A percentile compares a stretch with the other conserved stretches of the same genome.
Conservation (phyloP, 495 filamentous ascomycete genomes). For the Trichoderma gamsii region DNA sequence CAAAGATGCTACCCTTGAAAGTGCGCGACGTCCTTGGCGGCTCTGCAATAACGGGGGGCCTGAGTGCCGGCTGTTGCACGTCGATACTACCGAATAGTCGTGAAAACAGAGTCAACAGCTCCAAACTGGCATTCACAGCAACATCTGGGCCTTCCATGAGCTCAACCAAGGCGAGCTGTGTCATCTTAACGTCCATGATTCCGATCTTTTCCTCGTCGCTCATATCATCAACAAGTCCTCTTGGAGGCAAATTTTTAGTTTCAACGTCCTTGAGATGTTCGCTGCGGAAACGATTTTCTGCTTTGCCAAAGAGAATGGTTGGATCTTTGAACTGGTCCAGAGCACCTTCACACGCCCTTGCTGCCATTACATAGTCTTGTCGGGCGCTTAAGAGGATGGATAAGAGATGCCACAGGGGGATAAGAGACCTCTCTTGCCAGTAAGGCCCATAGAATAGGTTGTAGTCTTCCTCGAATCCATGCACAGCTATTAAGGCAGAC, state of each 20-base stretch:
- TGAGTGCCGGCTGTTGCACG: slow-evolving; percentile 32
- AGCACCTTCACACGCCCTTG: slow-evolving; percentile 76
- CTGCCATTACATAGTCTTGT: slow-evolving; percentile 75
- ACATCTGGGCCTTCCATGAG: slow-evolving; percentile 71
- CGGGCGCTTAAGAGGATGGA: slow-evolving; percentile 78
- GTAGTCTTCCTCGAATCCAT: slow-evolving; percentile 29
- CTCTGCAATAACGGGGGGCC: slow-evolving; percentile 28
- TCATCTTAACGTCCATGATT: slow-evolving; percentile 89
- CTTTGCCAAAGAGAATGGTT: slow-evolving; percentile 48
- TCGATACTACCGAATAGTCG: slow-evolving; percentile 59
- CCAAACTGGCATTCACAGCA: slow-evolving; percentile 76
- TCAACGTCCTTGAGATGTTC: slow-evolving; percentile 49
- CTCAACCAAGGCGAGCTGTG: slow-evolving; percentile 79
- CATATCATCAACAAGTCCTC: slow-evolving; percentile 63
- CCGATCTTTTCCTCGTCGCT: slow-evolving; percentile 70
- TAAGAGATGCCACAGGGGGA: slow-evolving; percentile 80
- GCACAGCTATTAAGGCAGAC: slow-evolving; percentile 45
- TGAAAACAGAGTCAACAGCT: slow-evolving; percentile 75
- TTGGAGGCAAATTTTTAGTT: slow-evolving; percentile 22
- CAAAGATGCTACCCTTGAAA: slow-evolving; percentile 69
- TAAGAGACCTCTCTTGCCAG: slow-evolving; percentile 50
- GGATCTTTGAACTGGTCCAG: slow-evolving; percentile 75
- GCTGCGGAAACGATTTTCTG: slow-evolving; percentile 41
- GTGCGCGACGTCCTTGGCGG: slow-evolving; percentile 67
- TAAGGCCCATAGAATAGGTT: slow-evolving; percentile 35